These are phyloP conservation scores for Termitomyces sp. DNA, from an alignment of 768 basidiomycete genomes.

Conservation along the genomic window DNA sequence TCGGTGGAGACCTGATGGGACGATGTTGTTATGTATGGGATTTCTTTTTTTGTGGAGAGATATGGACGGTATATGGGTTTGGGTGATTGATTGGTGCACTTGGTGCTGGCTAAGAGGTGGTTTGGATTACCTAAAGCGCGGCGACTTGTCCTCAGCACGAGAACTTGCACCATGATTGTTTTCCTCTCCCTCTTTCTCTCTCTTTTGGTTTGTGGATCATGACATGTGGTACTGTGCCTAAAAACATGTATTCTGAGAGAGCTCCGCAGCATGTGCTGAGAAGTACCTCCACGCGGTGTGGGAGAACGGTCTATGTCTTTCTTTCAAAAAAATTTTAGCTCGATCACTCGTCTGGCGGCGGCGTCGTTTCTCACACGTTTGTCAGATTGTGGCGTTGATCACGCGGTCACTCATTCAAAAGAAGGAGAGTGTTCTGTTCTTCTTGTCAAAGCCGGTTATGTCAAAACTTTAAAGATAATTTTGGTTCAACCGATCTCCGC, in stretches of 20 bases:
- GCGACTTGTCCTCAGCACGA: too few species aligned
- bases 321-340: neutral
- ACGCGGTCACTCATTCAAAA: neutral
- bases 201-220: neutral
- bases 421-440: neutral
- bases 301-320: neutral
- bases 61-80: too few species aligned
- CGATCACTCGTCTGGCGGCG: neutral
- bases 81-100: too few species aligned
- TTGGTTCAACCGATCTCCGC: too few species aligned
- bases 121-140: too few species aligned
- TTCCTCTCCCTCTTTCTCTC: neutral
- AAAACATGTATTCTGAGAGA: neutral
- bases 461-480: neutral
- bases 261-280: neutral
- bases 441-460: neutral
- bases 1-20: neutral
- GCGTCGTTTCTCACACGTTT: conserved; percentile 1
- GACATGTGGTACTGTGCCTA: neutral
- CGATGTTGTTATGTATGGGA: too few species aligned
- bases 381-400: conserved; percentile 9
- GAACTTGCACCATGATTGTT: neutral
- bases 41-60: too few species aligned
- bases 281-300: neutral
- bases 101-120: too few species aligned